Evolutionary conservation across 148 eudicot species (phyloP).

Genomic region (Spergularia bocconei): DNA sequence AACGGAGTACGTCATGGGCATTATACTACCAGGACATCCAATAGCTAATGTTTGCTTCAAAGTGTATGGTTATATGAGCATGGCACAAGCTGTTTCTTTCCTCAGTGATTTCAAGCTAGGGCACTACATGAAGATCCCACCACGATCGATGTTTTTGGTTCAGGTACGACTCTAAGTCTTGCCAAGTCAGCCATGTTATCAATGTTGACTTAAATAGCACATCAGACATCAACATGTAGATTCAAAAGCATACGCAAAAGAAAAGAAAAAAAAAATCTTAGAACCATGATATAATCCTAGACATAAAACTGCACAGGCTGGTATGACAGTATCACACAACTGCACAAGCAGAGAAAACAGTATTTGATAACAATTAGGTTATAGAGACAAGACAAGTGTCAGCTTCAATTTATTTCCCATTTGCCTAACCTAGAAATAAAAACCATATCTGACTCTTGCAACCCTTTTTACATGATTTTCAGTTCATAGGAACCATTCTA

Average conservation of each 20-base stretch:
- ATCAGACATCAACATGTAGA: neutral
- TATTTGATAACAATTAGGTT: neutral
- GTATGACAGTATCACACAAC: no score
- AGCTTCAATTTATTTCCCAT: neutral
- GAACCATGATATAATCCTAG: no score
- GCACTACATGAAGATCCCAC: conserved; percentile 99
- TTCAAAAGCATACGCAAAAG: no score
- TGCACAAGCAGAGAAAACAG: no score
- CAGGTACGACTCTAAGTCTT: conserved; percentile 50
- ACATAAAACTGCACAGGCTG: no score
- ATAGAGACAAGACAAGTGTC: neutral
- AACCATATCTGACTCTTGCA: conserved; percentile 5
- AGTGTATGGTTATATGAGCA: conserved; percentile 93
- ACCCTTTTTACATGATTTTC: conserved; percentile 9
- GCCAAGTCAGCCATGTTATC: neutral
- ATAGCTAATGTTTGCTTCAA: conserved; percentile 98
- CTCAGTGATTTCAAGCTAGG: conserved; percentile 97
- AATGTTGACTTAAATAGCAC: neutral
- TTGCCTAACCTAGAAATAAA: conserved; percentile 4
- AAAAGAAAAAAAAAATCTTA: no score
- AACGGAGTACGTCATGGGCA: conserved; percentile 90
- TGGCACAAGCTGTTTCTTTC: conserved; percentile 97
- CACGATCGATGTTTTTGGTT: conserved; percentile 97
- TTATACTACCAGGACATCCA: conserved; percentile 90
- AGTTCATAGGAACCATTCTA: conserved; percentile 94